Base-by-base conservation (phyloP, 305 asterid species). In the Fraxinus platypoda region DNA sequence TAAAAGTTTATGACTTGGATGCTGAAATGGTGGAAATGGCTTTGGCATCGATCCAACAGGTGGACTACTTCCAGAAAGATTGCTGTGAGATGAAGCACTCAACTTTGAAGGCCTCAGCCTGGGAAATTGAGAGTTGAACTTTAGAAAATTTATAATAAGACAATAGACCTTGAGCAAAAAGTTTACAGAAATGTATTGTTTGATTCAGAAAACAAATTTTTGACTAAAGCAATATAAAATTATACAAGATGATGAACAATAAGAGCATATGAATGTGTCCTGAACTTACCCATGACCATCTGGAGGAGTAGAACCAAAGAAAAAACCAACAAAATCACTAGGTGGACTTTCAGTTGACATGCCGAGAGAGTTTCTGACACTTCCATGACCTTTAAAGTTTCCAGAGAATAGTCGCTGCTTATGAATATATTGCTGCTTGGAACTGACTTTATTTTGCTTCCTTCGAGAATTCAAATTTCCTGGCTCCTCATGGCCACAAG, bases 281-380 rank as follows among this genome's bases (percentile, higher is more conserved):
- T 7, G 64, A 75, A 82, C 95, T 90, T 88, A 94, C 99, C 90
- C 96, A 64, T 85, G 91, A 89, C 87, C 83, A 76, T 95, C 97
- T 30, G 97, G 97, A 84, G 97, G 97, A 49, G 99, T 94, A 83
- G 97, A 91, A 76, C 97, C 95, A 92, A 95, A 94, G 94, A 92
- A 95, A 89, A 95, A 94, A 17, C 98, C 99, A 80, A 95, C 90
- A 26, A 97, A 89, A 89, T 91, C 94, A 85, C 90, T 88, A 75
- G 97, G 93, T n/a, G 98, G 96, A 87, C 98, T 95, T 86, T 92
- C 98, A 71, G 95, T 86, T 79, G 86, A 57, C 64, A 84, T 81
- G 76, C 90, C 92, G 57, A 70, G 74, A 80, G 91, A 78, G 84
- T 81, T 92, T 82, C 86, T 87, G 81, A 80, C 84, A 88, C 87